Evolutionary conservation across 441 rosid genomes (phyloP).

Genomic region (Arabidopsis hybrid): DNA sequence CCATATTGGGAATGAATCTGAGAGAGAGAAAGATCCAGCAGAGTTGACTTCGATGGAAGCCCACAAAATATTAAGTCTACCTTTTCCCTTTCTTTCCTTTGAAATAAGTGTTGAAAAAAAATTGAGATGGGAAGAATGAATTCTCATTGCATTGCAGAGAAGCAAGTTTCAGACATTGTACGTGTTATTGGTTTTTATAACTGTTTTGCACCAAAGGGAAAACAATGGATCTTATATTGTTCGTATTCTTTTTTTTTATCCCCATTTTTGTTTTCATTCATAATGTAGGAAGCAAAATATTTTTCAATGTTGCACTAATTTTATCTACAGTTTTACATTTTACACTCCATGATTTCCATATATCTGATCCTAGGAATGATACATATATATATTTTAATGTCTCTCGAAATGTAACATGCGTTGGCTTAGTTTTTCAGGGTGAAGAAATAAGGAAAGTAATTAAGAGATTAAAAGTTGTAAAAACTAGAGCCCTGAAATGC

Average conservation of each 20-base stretch:
- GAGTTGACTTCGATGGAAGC: slow-evolving; percentile 25
- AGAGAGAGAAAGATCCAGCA: slow-evolving; percentile 9
- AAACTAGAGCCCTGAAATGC: too few relatives aligned
- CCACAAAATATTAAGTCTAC: slow-evolving; percentile 6
- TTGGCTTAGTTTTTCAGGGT: neutral
- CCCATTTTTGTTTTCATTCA: neutral
- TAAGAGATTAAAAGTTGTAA: too few relatives aligned
- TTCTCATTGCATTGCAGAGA: slow-evolving; percentile 12
- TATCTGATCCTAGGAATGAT: neutral
- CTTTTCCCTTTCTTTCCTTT: slow-evolving; percentile 14
- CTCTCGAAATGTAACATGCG: neutral
- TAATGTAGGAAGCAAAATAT: neutral
- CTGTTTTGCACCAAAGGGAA: slow-evolving; percentile 1
- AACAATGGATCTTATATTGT: neutral
- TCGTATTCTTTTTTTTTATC: neutral
- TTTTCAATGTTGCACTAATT: neutral
- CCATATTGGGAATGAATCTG: slow-evolving; percentile 30
- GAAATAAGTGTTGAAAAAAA: slow-evolving; percentile 17
- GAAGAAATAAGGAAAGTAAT: neutral
- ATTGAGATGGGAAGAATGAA: slow-evolving; percentile 12
- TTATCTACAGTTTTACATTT: neutral
- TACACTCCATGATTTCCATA: neutral
- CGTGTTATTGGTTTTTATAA: neutral
- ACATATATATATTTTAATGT: too few relatives aligned
- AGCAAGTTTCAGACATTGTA: slow-evolving; percentile 18